Percentiles rank a stretch among this genome's conserved stretches.
Conservation (phyloP, 169 alveolate species). For the Pseudocohnilembus persalinus region DNA sequence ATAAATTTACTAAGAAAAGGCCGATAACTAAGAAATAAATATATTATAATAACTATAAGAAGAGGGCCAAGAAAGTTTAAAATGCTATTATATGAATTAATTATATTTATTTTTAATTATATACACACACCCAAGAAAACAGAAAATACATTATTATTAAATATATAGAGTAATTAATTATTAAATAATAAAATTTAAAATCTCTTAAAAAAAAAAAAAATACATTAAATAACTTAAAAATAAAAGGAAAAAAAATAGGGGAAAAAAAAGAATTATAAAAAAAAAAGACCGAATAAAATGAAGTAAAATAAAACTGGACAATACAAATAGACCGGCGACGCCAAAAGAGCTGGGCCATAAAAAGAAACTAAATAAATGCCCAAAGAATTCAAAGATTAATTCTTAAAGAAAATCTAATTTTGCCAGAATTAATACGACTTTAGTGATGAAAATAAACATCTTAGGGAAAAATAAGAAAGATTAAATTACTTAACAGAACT, state of each 20-base stretch:
- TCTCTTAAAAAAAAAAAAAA: too few relatives aligned
- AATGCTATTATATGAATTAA: too few relatives aligned
- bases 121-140: too few relatives aligned
- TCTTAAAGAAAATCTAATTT: slow-evolving; percentile 59
- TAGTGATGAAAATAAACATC: slow-evolving; percentile 73
- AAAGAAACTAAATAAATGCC: slow-evolving; percentile 43
- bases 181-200: too few relatives aligned
- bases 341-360: too few relatives aligned
- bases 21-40: too few relatives aligned
- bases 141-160: too few relatives aligned
- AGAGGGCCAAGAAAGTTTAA: too few relatives aligned
- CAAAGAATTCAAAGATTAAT: slow-evolving; percentile 65
- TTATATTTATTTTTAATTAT: too few relatives aligned
- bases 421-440: slow-evolving; percentile 65
- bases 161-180: too few relatives aligned
- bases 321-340: background rate
- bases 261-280: background rate
- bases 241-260: background rate
- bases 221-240: background rate
- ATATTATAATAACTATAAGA: too few relatives aligned
- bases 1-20: too few relatives aligned
- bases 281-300: background rate
- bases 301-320: background rate
- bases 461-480: slow-evolving; percentile 64
- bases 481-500: slow-evolving; percentile 65